Conservation (phyloP, 805 yeast genomes). For the Geotrichum ghanense region DNA sequence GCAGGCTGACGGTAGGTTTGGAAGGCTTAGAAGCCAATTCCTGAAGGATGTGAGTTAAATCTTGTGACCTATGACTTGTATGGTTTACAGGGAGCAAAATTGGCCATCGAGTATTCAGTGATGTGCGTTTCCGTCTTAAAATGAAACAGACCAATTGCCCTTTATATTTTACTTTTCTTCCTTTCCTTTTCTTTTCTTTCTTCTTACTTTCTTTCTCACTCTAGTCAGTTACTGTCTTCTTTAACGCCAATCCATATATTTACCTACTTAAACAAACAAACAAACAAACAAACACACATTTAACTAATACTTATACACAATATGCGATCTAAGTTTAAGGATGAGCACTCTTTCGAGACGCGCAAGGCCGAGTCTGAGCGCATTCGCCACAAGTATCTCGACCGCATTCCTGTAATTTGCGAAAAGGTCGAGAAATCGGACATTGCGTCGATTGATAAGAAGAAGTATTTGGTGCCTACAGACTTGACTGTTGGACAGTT, state of each 20-base stretch:
- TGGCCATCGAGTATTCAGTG: too few relatives aligned
- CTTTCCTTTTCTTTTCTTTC: background rate
- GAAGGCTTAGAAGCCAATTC: too few relatives aligned
- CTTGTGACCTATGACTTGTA: too few relatives aligned
- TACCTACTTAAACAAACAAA: too few relatives aligned
- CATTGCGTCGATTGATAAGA: conserved; percentile 91
- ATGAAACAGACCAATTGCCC: background rate
- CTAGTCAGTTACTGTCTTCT: background rate
- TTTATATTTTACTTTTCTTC: background rate
- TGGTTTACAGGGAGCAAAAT: too few relatives aligned
- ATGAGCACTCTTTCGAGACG: conserved; percentile 91
- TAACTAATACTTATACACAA: conserved; percentile 6
- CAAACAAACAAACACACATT: background rate
- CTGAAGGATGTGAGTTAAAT: too few relatives aligned
- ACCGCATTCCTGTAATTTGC: conserved; percentile 93
- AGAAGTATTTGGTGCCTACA: conserved; percentile 91
- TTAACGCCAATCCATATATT: background rate
- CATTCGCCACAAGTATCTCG: conserved; percentile 77
- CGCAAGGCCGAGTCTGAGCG: conserved; percentile 92
- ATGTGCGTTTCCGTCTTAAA: too few relatives aligned
- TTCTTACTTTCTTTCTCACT: background rate
- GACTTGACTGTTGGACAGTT: conserved; percentile 97
- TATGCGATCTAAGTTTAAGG: conserved; percentile 90
- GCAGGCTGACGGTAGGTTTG: too few relatives aligned
- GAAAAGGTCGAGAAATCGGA: conserved; percentile 96